Evolutionary conservation across 164 flowering plant genomes (phyloP).

Genomic region (Kalanchoe fedtschenkoi): DNA sequence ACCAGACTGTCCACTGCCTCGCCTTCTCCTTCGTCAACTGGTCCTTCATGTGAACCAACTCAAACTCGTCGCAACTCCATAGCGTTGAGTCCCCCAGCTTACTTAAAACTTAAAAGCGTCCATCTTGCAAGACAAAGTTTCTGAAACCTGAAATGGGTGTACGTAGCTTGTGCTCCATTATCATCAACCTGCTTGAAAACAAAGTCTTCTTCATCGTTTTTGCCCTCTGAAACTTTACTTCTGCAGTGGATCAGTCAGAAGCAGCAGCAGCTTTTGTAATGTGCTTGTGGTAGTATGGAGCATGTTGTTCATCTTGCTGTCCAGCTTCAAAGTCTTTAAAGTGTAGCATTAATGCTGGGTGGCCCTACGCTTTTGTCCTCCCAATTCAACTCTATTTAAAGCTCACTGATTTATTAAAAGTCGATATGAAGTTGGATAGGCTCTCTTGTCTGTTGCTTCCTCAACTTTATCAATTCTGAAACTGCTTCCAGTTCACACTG

Average conservation of each 20-base stretch:
- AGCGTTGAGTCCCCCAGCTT: background rate
- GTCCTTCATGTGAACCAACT: constrained; percentile 59
- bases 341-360: no score
- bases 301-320: no score
- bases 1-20: constrained; percentile 64
- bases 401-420: no score
- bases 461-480: no score
- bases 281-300: no score
- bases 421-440: no score
- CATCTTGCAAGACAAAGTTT: background rate
- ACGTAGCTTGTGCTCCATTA: background rate
- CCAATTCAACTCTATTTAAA: no score
- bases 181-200: no score
- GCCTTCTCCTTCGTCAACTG: constrained; percentile 84
- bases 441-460: no score
- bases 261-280: background rate
- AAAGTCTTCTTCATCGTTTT: background rate
- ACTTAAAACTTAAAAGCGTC: background rate
- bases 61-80: background rate
- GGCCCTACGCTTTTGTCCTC: no score
- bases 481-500: no score
- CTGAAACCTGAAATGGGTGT: background rate
- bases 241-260: background rate
- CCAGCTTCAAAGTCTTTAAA: no score
- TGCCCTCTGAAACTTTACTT: background rate